Conservation (phyloP, 257 asterid genomes). For the Nicotiana attenuata region DNA sequence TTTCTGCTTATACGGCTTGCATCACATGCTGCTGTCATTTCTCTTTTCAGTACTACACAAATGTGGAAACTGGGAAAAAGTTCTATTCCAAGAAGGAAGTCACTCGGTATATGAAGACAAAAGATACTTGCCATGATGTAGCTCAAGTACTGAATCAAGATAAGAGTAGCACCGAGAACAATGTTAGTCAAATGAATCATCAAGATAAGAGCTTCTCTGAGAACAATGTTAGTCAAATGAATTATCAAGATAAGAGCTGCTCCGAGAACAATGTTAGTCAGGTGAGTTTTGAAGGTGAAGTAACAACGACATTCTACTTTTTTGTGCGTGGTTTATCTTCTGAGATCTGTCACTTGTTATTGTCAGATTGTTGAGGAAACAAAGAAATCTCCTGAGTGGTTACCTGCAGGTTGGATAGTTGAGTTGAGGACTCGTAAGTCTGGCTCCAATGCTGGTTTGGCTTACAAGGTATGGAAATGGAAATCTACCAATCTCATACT, state of each 20-base stretch:
- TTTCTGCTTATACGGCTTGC: background rate
- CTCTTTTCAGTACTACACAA: slow-evolving; percentile 40
- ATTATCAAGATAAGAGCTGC: slow-evolving; percentile 12
- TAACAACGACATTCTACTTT: background rate
- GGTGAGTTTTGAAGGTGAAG: background rate
- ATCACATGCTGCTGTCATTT: slow-evolving; percentile 10
- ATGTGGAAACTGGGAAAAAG: slow-evolving; percentile 38
- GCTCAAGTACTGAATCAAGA: slow-evolving; percentile 24
- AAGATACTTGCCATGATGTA: slow-evolving; percentile 20
- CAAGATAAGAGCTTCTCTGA: background rate
- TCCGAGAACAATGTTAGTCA: background rate
- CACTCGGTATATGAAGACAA: slow-evolving; percentile 14
- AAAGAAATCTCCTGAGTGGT: slow-evolving; percentile 36
- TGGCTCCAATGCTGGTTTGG: slow-evolving; percentile 27
- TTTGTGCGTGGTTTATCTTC: background rate
- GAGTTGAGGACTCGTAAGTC: slow-evolving; percentile 30
- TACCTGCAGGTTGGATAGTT: slow-evolving; percentile 58
- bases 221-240: slow-evolving; percentile 28
- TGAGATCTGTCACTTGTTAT: background rate
- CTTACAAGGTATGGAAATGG: slow-evolving; percentile 46
- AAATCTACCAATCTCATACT: slow-evolving; percentile 1
- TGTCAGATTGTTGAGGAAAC: slow-evolving; percentile 26
- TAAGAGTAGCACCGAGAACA: background rate
- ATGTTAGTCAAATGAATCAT: background rate
- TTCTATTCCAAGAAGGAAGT: slow-evolving; percentile 47